Base-by-base conservation (phyloP, 805 yeast species). In the Wickerhamomyces kurtzmanii region DNA sequence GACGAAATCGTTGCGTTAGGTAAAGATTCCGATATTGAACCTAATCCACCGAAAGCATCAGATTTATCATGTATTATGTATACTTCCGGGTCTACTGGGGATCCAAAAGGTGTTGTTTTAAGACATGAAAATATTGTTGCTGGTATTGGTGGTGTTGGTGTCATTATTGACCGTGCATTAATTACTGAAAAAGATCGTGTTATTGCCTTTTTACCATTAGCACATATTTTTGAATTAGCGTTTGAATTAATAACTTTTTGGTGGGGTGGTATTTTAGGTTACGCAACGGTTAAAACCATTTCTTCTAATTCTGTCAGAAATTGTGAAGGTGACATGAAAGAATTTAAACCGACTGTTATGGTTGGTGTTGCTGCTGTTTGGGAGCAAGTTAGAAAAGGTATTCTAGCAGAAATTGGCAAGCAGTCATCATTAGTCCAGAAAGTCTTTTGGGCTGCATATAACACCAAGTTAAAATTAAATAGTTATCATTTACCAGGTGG, bases 341-440 rank as follows among this genome's bases (percentile, higher is more conserved):
- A 80, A 47, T 82, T 86, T 58, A 68, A 75, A 53, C 98, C 98
- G 33, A 82, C 96, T 5, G 58, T 87, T 42, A 82, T 91, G 95
- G 96, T 86, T 39, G 98, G 96, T 56, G 98, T 91, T 32, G 96
- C 96, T 12, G 95, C 97, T 5, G 96, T 91, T 29, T 91, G 96
- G 94, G 98, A 91, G 64, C 68, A 80, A 21, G 84, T 91, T 36
- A 80, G 87, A 56, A 91, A 91, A 65, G 98, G 98, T 33, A 80
- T 91, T 34, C 36, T 84, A 33, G 71, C 71, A 31, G 86, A 87
- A 59, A 71, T 91, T 40, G 62, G 65, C 40, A 68, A 73, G 45
- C 65, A 66, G 45, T 80, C 94, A 12, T 44, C 72, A 11, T 42
- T 76, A 15, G 66, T 70, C 18, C 94, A 85, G 58, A 81, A 72